A percentile compares a stretch with the other conserved stretches of the same genome.
phyloP scores from a whole-genome alignment of 176 grass and related monocot species.

The Stipa capillata region DNA sequence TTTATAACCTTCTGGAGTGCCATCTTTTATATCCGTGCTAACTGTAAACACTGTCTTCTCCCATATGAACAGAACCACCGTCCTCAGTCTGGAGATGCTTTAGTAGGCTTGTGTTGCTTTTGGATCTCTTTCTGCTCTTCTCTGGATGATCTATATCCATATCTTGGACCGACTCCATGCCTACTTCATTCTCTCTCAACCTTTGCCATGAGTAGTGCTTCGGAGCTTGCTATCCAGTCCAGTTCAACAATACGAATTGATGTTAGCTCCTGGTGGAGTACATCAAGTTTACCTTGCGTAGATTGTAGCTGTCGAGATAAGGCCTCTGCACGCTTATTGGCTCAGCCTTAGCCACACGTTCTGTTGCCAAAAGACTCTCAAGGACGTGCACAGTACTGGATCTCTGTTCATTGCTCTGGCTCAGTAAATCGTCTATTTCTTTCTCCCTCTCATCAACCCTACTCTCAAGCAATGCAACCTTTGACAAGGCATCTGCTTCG shows the following conservation, averaged over 20 bases:
- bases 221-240: constrained; percentile 53
- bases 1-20: constrained; percentile 36
- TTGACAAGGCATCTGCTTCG: constrained; percentile 46
- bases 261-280: constrained; percentile 76
- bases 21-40: constrained; percentile 37
- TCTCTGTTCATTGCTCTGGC: constrained; percentile 65
- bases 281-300: constrained; percentile 76
- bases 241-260: constrained; percentile 65
- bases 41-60: constrained; percentile 24
- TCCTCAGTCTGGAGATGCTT: constrained; percentile 42
- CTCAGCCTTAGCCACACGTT: constrained; percentile 61
- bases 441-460: constrained; percentile 55
- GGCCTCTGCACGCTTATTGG: constrained; percentile 55
- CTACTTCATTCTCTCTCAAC: constrained; percentile 36
- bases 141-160: constrained; percentile 37
- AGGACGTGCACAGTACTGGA: constrained; percentile 68
- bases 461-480: constrained; percentile 52
- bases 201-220: constrained; percentile 54
- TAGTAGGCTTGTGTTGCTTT: constrained; percentile 32
- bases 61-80: constrained; percentile 52
- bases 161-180: constrained; percentile 43
- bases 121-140: constrained; percentile 57
- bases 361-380: constrained; percentile 55
- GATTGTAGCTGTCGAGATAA: constrained; percentile 69
- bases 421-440: constrained; percentile 66